A percentile compares a stretch with the other conserved stretches of the same genome.
Evolutionary conservation across 495 filamentous ascomycete genomes (phyloP).

Genomic region (Jackrogersella minutella): DNA sequence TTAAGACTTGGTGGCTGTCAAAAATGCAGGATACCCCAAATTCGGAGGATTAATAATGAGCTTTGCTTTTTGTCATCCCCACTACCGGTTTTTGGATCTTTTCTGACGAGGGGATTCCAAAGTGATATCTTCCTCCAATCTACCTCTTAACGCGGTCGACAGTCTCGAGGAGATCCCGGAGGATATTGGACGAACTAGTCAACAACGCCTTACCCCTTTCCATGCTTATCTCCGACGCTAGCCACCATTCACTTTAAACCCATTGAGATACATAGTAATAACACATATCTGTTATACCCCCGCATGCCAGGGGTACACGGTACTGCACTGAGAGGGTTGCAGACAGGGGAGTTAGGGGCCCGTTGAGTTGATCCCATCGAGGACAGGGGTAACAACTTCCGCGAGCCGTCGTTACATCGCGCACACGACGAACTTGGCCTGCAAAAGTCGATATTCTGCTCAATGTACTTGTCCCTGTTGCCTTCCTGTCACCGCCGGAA

Average conservation of each 20-base stretch:
- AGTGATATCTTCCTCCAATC: neutral
- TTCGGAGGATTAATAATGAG: conserved; percentile 36
- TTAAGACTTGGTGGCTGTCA: conserved; percentile 21
- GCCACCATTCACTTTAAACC: conserved; percentile 17
- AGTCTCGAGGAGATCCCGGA: too few relatives aligned
- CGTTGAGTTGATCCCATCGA: conserved; percentile 37
- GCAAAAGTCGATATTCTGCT: conserved; percentile 20
- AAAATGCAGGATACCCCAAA: conserved; percentile 38
- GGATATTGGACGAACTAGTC: neutral
- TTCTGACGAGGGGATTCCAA: conserved; percentile 4
- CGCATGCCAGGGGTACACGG: conserved; percentile 36
- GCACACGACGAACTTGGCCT: conserved; percentile 19
- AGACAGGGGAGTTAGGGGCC: conserved; percentile 32
- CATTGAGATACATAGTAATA: conserved; percentile 22
- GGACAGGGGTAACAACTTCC: conserved; percentile 42
- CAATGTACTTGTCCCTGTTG: conserved; percentile 7
- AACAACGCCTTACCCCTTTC: conserved; percentile 29
- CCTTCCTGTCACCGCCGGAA: neutral
- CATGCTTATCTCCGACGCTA: conserved; percentile 38
- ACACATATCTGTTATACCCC: conserved; percentile 34
- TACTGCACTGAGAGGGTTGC: conserved; percentile 32
- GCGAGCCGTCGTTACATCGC: conserved; percentile 43
- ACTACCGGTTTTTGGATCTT: neutral
- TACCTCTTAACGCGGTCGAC: neutral
- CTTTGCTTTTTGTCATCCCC: conserved; percentile 17